These are phyloP conservation scores for Pythium periplocum DNA, from an alignment of 352 stramenopile species.

Conservation along the genomic window DNA sequence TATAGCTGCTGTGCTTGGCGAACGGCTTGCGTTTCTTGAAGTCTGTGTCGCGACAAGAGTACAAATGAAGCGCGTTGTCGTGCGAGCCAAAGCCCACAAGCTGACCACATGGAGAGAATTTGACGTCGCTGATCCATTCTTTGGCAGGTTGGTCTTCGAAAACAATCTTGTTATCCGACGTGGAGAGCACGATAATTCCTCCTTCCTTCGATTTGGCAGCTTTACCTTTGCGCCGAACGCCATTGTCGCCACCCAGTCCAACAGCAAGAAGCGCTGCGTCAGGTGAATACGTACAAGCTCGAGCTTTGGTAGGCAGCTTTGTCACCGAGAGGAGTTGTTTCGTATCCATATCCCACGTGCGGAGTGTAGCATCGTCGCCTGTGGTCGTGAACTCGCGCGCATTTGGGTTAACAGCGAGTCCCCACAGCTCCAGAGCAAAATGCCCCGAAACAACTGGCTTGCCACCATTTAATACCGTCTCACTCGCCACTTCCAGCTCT, in stretches of 20 bases:
- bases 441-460: slow-evolving; percentile 61
- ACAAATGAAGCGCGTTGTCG: slow-evolving; percentile 71
- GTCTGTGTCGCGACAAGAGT: slow-evolving; percentile 15
- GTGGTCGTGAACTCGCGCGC: slow-evolving; percentile 56
- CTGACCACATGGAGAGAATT: slow-evolving; percentile 53
- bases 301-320: slow-evolving; percentile 37
- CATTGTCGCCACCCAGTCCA: slow-evolving; percentile 63
- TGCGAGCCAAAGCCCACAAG: slow-evolving; percentile 62
- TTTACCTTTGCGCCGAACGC: slow-evolving; percentile 30
- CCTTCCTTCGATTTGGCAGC: slow-evolving; percentile 39
- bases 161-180: slow-evolving; percentile 20
- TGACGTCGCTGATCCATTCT: slow-evolving; percentile 77
- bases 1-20: slow-evolving; percentile 74
- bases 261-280: slow-evolving; percentile 85
- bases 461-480: slow-evolving; percentile 26
- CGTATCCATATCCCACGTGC: slow-evolving; percentile 77
- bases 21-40: slow-evolving; percentile 72
- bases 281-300: slow-evolving; percentile 83
- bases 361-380: slow-evolving; percentile 77
- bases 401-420: slow-evolving; percentile 67
- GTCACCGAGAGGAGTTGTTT: slow-evolving; percentile 35
- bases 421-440: slow-evolving; percentile 73
- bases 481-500: slow-evolving; percentile 45
- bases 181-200: slow-evolving; percentile 32
- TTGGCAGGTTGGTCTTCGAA: slow-evolving; percentile 63